A percentile compares a stretch with the other conserved stretches of the same genome.
Evolutionary conservation across 345 rosid genomes (phyloP).

Genomic region (Eucalyptus sideroxylon): DNA sequence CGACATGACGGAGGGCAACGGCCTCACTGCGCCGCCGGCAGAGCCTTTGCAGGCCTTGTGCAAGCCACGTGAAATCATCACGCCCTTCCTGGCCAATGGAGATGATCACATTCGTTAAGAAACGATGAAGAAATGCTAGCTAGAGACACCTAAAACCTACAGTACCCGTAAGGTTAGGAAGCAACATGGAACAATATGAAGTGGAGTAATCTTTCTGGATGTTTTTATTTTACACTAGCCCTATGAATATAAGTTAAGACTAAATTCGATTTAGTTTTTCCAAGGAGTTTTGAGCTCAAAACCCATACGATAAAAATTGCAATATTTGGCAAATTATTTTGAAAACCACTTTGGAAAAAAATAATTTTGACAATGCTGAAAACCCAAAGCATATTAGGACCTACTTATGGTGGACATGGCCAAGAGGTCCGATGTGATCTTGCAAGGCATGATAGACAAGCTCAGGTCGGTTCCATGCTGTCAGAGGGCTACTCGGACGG

Average conservation of each 20-base stretch:
- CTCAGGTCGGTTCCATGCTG: background rate
- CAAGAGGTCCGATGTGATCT: too few species aligned
- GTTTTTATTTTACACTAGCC: background rate
- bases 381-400: too few species aligned
- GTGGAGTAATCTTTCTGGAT: background rate
- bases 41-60: background rate
- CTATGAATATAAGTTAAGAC: background rate
- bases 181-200: background rate
- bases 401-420: background rate
- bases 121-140: background rate
- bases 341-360: too few species aligned
- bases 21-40: background rate
- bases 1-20: background rate
- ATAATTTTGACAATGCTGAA: too few species aligned
- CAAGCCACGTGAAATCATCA: background rate
- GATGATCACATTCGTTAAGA: background rate
- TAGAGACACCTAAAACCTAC: background rate
- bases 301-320: background rate
- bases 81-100: background rate
- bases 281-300: too few species aligned
- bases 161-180: background rate
- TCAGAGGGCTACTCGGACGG: background rate
- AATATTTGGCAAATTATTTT: too few species aligned
- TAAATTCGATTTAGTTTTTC: too few species aligned
- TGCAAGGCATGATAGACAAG: background rate